These are phyloP conservation scores for Leccinellum luteum DNA, from an alignment of 768 basidiomycete species.

Conservation along the genomic window DNA sequence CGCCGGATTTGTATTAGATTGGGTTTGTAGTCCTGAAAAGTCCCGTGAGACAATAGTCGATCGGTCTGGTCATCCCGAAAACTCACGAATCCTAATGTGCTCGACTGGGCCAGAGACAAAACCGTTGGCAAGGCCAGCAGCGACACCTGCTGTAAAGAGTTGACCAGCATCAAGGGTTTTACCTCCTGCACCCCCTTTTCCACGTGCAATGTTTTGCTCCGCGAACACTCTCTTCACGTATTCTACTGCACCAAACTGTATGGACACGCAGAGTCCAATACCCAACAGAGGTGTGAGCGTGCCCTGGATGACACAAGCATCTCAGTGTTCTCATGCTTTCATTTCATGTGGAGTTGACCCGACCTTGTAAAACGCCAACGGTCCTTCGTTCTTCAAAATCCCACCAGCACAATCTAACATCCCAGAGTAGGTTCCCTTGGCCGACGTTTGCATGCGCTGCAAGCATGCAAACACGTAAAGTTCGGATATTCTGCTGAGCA, in stretches of 20 bases:
- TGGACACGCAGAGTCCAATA: slow-evolving; percentile 93
- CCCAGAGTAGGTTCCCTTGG: slow-evolving; percentile 84
- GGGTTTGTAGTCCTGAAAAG: slow-evolving; percentile 80
- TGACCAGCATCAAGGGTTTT: slow-evolving; percentile 58
- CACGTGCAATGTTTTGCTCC: slow-evolving; percentile 52
- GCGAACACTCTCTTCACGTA: slow-evolving; percentile 80
- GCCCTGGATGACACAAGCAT: slow-evolving; percentile 49
- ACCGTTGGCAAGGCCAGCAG: slow-evolving; percentile 88
- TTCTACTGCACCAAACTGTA: slow-evolving; percentile 92
- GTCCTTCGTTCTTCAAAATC: slow-evolving; percentile 88
- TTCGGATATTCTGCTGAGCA: background rate
- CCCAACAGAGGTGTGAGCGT: slow-evolving; percentile 88
- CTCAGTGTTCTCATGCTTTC: background rate
- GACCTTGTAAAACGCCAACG: slow-evolving; percentile 94
- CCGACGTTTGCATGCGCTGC: slow-evolving; percentile 92
- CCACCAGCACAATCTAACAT: slow-evolving; percentile 90
- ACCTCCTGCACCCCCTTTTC: slow-evolving; percentile 66
- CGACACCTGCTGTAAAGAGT: slow-evolving; percentile 72
- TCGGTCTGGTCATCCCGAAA: background rate
- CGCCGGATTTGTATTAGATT: slow-evolving; percentile 69
- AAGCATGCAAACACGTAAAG: slow-evolving; percentile 12
- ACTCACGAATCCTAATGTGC: slow-evolving; percentile 79
- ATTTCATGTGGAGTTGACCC: background rate
- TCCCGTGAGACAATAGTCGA: slow-evolving; percentile 3
- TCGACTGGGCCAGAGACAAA: slow-evolving; percentile 95